A percentile compares a stretch with the other conserved stretches of the same genome.
These are phyloP conservation scores for Phtheirospermum japonicum DNA, from an alignment of 257 asterid genomes.

Conservation along the genomic window DNA sequence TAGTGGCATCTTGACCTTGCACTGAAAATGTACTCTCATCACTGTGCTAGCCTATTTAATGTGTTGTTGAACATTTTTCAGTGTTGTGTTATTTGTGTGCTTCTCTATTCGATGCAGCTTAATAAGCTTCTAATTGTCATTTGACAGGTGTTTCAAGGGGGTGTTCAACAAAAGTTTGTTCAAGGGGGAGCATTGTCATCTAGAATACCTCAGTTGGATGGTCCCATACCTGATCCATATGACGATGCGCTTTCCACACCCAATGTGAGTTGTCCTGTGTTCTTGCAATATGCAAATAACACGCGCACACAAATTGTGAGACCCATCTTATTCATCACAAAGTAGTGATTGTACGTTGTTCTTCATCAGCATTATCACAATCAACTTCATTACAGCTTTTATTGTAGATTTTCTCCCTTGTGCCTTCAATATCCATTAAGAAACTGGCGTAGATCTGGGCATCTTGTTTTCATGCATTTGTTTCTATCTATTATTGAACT, in stretches of 20 bases:
- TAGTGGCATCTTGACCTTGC: slow-evolving; percentile 6
- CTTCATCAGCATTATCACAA: slow-evolving; percentile 11
- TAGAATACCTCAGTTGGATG: slow-evolving; percentile 67
- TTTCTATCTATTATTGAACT: slow-evolving; percentile 1
- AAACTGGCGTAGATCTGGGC: slow-evolving; percentile 12
- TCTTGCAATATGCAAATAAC: slow-evolving; percentile 5
- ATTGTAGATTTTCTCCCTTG: neutral
- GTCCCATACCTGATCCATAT: slow-evolving; percentile 77
- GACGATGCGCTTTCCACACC: slow-evolving; percentile 81
- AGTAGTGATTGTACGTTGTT: slow-evolving; percentile 7
- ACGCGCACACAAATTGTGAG: neutral
- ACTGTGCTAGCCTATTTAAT: slow-evolving; percentile 18
- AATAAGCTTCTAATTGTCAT: slow-evolving; percentile 24
- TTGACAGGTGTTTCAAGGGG: slow-evolving; percentile 49
- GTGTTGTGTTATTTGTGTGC: neutral
- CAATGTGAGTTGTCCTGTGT: slow-evolving; percentile 48
- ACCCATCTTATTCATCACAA: slow-evolving; percentile 1
- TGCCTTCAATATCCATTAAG: slow-evolving; percentile 15
- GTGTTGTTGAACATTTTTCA: slow-evolving; percentile 7
- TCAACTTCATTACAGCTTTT: slow-evolving; percentile 2
- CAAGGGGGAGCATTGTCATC: slow-evolving; percentile 36
- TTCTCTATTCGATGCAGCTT: slow-evolving; percentile 11
- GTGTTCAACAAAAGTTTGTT: slow-evolving; percentile 30
- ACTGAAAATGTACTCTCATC: slow-evolving; percentile 14
- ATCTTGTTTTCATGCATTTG: slow-evolving; percentile 12